Evolutionary conservation across 1,284 basidiomycete species (phyloP), one percentile per base, ranked within the genome.

Genomic region (Thecaphora thlaspeos): DNA sequence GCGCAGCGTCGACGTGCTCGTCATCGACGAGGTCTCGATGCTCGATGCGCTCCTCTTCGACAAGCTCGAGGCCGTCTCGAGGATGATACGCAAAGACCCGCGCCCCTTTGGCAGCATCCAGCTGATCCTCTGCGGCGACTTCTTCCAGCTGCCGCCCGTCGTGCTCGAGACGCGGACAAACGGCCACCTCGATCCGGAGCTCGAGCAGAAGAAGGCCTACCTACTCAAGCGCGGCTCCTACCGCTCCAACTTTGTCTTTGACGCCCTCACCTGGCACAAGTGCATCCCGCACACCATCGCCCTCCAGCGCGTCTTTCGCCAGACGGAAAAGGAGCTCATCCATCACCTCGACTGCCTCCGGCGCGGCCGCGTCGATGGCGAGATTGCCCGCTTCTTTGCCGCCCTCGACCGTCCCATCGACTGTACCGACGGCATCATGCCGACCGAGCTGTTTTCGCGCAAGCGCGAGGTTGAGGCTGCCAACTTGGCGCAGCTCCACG

Each of bases 141-240:
- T 95, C 79, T 93, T 89, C 79, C 91, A 97, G 77, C 81, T 97
- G 2, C 93, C 93, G 1, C 93, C 93, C 0, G 90, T 97, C 2
- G 81, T 83, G 7, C 7, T 17, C 17, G 17, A 19, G 14, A 37
- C 76, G 68, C 28, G 68, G 83, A 37, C 5, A 5, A 28, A 37
- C 32, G 30, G 30, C 24, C 24, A 30, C 30, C 21, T 28, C 30
- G 34, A 26, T 23, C 21, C 34, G 2, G 21, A 40, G 18, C 14
- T 12, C 8, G 9, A 18, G 30, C 23, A 18, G 15, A 34, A 48
- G 38, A 28, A 15, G 11, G 36, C 14, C 18, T 43, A 51, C 30
- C 45, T 37, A 17, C 4, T n/a, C 4, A 9, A 26, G 15, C 19
- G 34, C 18, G 24, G 34, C 36, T 19, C 28, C 14, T 48, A 40